phyloP scores from a whole-genome alignment of 73 alveolate species.

The Urostyla sp. region DNA sequence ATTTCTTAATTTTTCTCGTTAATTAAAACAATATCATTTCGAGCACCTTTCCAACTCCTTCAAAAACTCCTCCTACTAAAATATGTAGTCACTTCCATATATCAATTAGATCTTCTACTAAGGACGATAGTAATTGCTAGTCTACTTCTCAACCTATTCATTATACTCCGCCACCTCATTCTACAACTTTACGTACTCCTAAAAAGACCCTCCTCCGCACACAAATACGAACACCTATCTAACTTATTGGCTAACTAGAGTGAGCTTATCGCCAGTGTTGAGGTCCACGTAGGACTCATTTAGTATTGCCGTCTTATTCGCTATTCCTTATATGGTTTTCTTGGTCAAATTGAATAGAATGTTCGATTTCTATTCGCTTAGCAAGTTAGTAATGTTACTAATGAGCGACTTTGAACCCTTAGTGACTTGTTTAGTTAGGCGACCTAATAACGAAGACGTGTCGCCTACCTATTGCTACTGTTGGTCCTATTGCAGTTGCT shows the following conservation, averaged over 20 bases:
- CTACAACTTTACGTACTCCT: too few species aligned
- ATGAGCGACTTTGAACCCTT: slow-evolving; percentile 29
- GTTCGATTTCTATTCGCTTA: slow-evolving; percentile 32
- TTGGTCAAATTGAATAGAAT: slow-evolving; percentile 16
- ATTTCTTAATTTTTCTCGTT: too few species aligned
- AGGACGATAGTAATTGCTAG: too few species aligned
- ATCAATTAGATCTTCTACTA: too few species aligned
- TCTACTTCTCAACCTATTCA: too few species aligned
- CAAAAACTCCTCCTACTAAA: too few species aligned
- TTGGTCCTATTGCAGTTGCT: too few species aligned
- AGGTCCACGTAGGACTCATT: not conserved
- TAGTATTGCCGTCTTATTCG: not conserved
- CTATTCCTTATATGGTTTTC: not conserved
- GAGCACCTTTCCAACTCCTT: too few species aligned
- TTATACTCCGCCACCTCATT: too few species aligned
- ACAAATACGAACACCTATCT: slow-evolving; percentile 58
- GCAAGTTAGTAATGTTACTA: slow-evolving; percentile 7
- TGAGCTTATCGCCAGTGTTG: slow-evolving; percentile 6
- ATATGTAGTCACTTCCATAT: too few species aligned
- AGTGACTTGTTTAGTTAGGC: slow-evolving; percentile 42
- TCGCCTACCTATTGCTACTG: too few species aligned
- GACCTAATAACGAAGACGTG: slow-evolving; percentile 31
- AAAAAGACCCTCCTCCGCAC: slow-evolving; percentile 67
- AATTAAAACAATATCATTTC: too few species aligned
- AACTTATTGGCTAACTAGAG: not conserved